Evolutionary conservation across 495 filamentous ascomycete genomes (phyloP).

Genomic region (Talaromyces stipitatus): DNA sequence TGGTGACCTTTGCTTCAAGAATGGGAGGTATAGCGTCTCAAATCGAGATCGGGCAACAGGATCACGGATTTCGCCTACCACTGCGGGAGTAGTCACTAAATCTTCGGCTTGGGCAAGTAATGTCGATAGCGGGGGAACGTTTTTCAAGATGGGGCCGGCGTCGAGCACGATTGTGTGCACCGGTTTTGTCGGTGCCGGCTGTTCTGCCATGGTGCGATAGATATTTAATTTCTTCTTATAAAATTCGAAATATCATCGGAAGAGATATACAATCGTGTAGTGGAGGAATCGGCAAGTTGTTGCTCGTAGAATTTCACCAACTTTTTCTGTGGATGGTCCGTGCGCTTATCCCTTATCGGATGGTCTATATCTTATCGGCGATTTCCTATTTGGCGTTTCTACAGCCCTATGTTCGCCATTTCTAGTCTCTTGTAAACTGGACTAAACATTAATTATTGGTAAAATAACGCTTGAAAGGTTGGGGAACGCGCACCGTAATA

Average conservation of each 20-base stretch:
- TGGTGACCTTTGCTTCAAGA: constrained; percentile 70
- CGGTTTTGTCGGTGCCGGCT: constrained; percentile 44
- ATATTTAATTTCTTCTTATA: not conserved
- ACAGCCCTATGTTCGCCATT: not conserved
- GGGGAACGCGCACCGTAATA: no score
- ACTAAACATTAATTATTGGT: not conserved
- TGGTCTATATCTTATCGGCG: not conserved
- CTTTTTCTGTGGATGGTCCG: constrained; percentile 24
- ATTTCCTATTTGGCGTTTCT: not conserved
- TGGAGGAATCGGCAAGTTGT: not conserved
- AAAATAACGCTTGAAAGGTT: not conserved
- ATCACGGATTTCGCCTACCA: constrained; percentile 85
- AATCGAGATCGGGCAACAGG: constrained; percentile 70
- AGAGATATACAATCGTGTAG: not conserved
- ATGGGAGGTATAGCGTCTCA: constrained; percentile 75
- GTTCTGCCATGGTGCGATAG: constrained; percentile 29
- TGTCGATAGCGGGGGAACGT: constrained; percentile 72
- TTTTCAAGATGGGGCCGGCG: constrained; percentile 84
- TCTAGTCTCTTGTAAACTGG: not conserved
- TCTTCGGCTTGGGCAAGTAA: constrained; percentile 67
- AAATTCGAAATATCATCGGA: not conserved
- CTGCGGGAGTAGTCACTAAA: constrained; percentile 77
- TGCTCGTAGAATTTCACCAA: constrained; percentile 6
- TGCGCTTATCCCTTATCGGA: constrained; percentile 15
- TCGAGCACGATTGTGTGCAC: constrained; percentile 84